Evolutionary conservation across 2,329 filamentous ascomycete genomes (phyloP).

Genomic region (Anthostomella pinea): DNA sequence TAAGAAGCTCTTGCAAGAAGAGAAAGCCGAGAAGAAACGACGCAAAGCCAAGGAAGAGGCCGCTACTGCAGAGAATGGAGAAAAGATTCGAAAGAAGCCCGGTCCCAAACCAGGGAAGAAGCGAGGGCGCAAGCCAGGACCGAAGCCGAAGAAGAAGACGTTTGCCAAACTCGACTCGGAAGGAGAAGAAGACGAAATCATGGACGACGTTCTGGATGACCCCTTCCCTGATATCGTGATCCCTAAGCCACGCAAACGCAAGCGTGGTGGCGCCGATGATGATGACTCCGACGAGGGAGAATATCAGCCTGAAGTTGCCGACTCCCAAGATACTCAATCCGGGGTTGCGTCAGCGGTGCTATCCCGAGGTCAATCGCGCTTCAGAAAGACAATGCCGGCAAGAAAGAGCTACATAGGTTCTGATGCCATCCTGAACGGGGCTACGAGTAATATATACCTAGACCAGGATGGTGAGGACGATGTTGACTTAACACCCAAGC

Average conservation of each 20-base stretch:
- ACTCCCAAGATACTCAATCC: slow-evolving; percentile 24
- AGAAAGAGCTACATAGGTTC: slow-evolving; percentile 9
- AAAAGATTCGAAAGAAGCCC: slow-evolving; percentile 27
- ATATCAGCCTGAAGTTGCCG: slow-evolving; percentile 22
- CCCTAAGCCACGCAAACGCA: slow-evolving; percentile 25
- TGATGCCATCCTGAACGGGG: neutral
- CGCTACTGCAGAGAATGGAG: slow-evolving; percentile 19
- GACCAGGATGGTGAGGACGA: slow-evolving; percentile 13
- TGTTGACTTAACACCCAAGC: slow-evolving; percentile 19
- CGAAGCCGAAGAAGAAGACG: slow-evolving; percentile 31
- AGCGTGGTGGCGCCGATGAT: slow-evolving; percentile 17
- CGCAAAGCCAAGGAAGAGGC: slow-evolving; percentile 29
- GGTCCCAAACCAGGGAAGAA: slow-evolving; percentile 30
- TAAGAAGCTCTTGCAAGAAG: slow-evolving; percentile 47
- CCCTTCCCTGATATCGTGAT: slow-evolving; percentile 20
- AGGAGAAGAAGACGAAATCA: slow-evolving; percentile 24
- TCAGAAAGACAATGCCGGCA: slow-evolving; percentile 5
- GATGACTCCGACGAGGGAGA: slow-evolving; percentile 28
- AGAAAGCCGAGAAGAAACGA: slow-evolving; percentile 34
- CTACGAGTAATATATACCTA: slow-evolving; percentile 8
- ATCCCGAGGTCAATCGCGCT: slow-evolving; percentile 3
- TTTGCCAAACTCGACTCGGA: slow-evolving; percentile 28
- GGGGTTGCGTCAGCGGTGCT: slow-evolving; percentile 9
- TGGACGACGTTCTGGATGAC: slow-evolving; percentile 21
- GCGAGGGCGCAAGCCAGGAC: slow-evolving; percentile 28